Conservation (phyloP, 345 rosid genomes). For the Euphorbia tirucalli region DNA sequence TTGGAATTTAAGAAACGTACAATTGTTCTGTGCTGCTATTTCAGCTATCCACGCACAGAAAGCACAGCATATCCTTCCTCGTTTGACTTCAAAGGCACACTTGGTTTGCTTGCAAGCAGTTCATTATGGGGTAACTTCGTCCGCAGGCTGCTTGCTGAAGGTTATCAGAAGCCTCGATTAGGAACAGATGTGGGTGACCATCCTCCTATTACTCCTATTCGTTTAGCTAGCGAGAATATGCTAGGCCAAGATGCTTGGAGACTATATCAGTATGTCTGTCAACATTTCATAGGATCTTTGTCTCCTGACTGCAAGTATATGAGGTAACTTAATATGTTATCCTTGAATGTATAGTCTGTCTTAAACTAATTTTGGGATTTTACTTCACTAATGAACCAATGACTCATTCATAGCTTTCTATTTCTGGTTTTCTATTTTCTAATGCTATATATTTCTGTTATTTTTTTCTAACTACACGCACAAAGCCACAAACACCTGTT, state of each 20-base stretch:
- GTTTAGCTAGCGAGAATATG: constrained; percentile 63
- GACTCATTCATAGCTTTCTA: background rate
- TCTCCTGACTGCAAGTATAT: constrained; percentile 87
- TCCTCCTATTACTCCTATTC: constrained; percentile 96
- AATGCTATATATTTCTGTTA: background rate
- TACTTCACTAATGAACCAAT: background rate
- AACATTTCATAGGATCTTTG: constrained; percentile 87
- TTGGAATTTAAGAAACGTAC: constrained; percentile 12
- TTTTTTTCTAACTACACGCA: background rate
- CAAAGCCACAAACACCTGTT: background rate
- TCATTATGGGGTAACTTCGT: constrained; percentile 60
- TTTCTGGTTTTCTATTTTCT: background rate
- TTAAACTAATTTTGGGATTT: background rate
- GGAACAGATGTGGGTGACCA: constrained; percentile 98
- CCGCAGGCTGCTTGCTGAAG: constrained; percentile 56
- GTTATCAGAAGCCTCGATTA: constrained; percentile 60
- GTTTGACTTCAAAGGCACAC: constrained; percentile 79
- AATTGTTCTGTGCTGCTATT: constrained; percentile 14
- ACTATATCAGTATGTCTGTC: constrained; percentile 84
- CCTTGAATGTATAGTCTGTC: background rate
- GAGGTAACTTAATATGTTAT: constrained; percentile 43
- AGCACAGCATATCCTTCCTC: constrained; percentile 96
- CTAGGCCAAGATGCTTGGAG: constrained; percentile 90
- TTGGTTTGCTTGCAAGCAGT: constrained; percentile 53
- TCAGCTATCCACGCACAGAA: constrained; percentile 92